A percentile compares a stretch with the other conserved stretches of the same genome.
Conservation (phyloP, 1,284 basidiomycete genomes). For the Naganishia cerealis region DNA sequence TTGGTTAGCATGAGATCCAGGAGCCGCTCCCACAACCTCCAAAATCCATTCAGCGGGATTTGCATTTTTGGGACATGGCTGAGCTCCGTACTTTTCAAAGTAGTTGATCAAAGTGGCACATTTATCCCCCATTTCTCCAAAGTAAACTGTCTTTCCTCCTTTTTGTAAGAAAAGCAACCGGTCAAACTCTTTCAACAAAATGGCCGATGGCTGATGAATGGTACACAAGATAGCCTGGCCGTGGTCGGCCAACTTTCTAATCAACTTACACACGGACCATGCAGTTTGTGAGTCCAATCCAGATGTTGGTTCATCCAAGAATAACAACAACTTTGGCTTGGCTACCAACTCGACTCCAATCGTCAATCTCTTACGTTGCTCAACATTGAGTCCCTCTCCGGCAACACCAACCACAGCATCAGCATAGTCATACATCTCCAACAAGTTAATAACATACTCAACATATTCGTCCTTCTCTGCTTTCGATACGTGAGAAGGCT, state of each 20-base stretch:
- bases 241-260: slow-evolving; percentile 68
- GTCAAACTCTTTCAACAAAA: slow-evolving; percentile 57
- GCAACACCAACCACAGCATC: slow-evolving; percentile 57
- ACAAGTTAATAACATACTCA: slow-evolving; percentile 58
- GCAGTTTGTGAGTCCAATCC: slow-evolving; percentile 62
- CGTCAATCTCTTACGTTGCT: slow-evolving; percentile 60
- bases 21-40: slow-evolving; percentile 57
- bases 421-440: slow-evolving; percentile 57
- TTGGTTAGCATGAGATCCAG: slow-evolving; percentile 49
- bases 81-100: slow-evolving; percentile 54
- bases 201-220: slow-evolving; percentile 65
- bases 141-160: slow-evolving; percentile 58
- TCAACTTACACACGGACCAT: slow-evolving; percentile 60
- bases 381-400: slow-evolving; percentile 57
- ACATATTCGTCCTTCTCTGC: slow-evolving; percentile 58
- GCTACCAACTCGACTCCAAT: slow-evolving; percentile 62
- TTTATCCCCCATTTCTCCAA: slow-evolving; percentile 48
- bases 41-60: slow-evolving; percentile 57
- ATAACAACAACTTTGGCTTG: slow-evolving; percentile 54
- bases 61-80: slow-evolving; percentile 50
- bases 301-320: no score
- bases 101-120: slow-evolving; percentile 54
- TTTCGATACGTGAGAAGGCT: slow-evolving; percentile 64
- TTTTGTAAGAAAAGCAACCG: slow-evolving; percentile 55
- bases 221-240: slow-evolving; percentile 65